Evolutionary conservation across 2,329 filamentous ascomycete species (phyloP), one percentile per base, ranked within the genome.

Genomic region (Neonectria faginata): DNA sequence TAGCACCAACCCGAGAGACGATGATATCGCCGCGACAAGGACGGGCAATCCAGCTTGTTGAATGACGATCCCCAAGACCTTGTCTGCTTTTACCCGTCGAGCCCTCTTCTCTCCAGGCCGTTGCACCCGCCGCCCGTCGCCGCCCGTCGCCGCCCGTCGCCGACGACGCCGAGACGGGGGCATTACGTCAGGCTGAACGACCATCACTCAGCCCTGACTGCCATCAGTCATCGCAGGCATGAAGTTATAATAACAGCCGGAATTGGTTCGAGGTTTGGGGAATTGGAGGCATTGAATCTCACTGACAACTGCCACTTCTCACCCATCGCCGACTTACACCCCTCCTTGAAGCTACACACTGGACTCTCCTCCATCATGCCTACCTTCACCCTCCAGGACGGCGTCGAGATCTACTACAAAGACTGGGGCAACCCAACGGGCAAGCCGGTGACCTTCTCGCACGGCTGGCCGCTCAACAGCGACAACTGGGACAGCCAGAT

Each of bases 331-430:
- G 18, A 51, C 48, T 33, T 33, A 29, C 27, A 36, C 18, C n/a
- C 6, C 10, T 33, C 48, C 3, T 12, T 5, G 3, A 51, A 14
- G 47, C 16, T 20, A 20, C 5, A 20, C 29, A 7, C 16, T 12
- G 3, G 29, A 20, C 18, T 22, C 20, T 16, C 3, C 44, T 25
- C 12, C 29, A 65, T 5, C 25, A 73, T 75, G 77, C 75, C 78
- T 5, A 76, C 72, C 25, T 64, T 81, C 53, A 80, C 76, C n/a
- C 76, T 78, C 56, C 72, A 73, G 25, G 67, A 70, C 33, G 67
- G 67, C 58, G 79, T 80, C 65, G 76, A 77, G 27, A 75, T 82
- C 61, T 82, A 74, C 73, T 81, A 81, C 74, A 81, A 81, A 70
- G 77, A 80, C 67, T 82, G 79, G 80, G 79, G 79, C 61, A 78